Base-by-base conservation (phyloP, 2,329 filamentous ascomycete species). In the Metarhizium humberi region DNA sequence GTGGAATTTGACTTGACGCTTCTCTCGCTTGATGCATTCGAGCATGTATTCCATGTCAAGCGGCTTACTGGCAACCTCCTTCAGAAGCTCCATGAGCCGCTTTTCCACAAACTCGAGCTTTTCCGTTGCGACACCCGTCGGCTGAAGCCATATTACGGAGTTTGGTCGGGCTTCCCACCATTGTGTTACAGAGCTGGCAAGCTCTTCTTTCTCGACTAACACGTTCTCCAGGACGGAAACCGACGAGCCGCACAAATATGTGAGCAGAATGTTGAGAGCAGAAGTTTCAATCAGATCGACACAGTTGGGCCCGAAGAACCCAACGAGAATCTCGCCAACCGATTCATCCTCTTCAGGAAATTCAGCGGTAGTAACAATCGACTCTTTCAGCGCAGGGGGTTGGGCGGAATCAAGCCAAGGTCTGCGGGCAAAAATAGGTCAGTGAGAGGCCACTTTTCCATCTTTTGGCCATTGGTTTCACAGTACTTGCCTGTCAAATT, bases 341-440 rank as follows among this genome's bases (percentile, higher is more conserved):
- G 90, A 92, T 67, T 99, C 94, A 61, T 99, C 94, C 64, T 96
- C 92, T 67, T 99, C 94, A 0, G 94, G 94, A 64, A 99, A 99
- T 59, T 95, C 86, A 32, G 95, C 86, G 0, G 80, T 90, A 61
- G 92, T 83, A 13, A 95, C 72, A 11, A 85, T 77, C 0, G 89
- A 90, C 67, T 88, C 78, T 34, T 81, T 80, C 32, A 99, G 75
- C 0, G 82, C 72, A 2, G 89, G 86, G 0, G 90, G 86, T 60
- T 88, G 87, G 53, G 84, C 80, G 3, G 92, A 96, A 56, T 96
- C 91, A 29, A 94, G 82, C 91, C 94, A 99, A 1, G 94, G 94
- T 51, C 75, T 77, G 32, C 3, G 16, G 2, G 25, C 8, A 20
- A 16, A 18, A 40, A 16, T 34, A 6, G 20, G 47, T 54, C 32